Percentiles rank a stretch among this genome's conserved stretches.
These are phyloP conservation scores for Microascus cirrosus DNA, from an alignment of 2,329 filamentous ascomycete genomes.

Conservation along the genomic window DNA sequence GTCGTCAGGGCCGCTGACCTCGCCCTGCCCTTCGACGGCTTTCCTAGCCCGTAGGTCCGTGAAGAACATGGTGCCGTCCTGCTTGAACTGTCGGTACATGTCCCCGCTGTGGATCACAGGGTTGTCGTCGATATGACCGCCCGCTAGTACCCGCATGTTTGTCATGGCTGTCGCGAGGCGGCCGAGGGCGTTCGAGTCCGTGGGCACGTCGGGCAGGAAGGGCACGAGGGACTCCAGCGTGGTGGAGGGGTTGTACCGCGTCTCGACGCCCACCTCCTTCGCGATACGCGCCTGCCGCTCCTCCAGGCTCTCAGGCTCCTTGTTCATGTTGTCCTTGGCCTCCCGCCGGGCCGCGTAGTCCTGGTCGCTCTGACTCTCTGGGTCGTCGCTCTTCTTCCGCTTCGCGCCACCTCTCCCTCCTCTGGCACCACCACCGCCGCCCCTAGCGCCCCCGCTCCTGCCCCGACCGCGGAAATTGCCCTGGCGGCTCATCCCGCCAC, in stretches of 20 bases:
- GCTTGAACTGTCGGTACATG: slow-evolving; percentile 19
- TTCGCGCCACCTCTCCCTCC: slow-evolving; percentile 10
- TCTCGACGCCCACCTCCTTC: slow-evolving; percentile 6
- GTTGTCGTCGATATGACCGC: slow-evolving; percentile 19
- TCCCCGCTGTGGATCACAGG: slow-evolving; percentile 16
- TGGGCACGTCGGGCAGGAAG: slow-evolving; percentile 22
- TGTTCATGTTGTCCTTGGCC: slow-evolving; percentile 6
- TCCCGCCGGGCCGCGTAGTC: slow-evolving; percentile 3
- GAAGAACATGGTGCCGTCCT: slow-evolving; percentile 18
- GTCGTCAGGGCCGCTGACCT: slow-evolving; percentile 7
- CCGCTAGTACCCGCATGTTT: slow-evolving; percentile 23
- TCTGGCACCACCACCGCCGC: slow-evolving; percentile 13
- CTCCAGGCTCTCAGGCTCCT: slow-evolving; percentile 10
- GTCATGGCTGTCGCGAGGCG: slow-evolving; percentile 21
- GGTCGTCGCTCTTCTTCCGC: slow-evolving; percentile 8
- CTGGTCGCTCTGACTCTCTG: slow-evolving; percentile 8
- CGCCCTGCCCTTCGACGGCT: slow-evolving; percentile 16
- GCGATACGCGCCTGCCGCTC: slow-evolving; percentile 17
- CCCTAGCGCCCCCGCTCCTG: neutral
- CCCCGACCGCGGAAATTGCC: slow-evolving; percentile 6
- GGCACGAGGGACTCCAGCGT: slow-evolving; percentile 5
- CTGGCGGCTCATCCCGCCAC: slow-evolving; percentile 4
- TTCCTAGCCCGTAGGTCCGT: slow-evolving; percentile 16
- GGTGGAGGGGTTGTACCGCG: slow-evolving; percentile 3
- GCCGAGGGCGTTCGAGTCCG: slow-evolving; percentile 16